phyloP scores from a whole-genome alignment of 1,139 yeast species.

The Saccharomycopsis phalli region DNA sequence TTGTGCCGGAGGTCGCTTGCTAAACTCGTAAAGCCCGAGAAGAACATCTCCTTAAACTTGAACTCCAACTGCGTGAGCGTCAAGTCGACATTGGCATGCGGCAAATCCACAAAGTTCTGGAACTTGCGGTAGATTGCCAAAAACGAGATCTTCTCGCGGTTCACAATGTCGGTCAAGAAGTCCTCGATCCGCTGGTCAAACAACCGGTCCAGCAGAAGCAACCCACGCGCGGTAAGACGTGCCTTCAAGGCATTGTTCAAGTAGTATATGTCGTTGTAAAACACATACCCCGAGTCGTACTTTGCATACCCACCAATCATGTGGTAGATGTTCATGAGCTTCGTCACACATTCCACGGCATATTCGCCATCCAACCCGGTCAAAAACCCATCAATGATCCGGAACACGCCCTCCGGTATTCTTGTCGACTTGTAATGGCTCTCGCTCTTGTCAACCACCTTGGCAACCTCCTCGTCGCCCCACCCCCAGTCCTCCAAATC shows the following conservation, averaged over 20 bases:
- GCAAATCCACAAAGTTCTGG: slow-evolving; percentile 14
- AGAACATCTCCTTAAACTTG: slow-evolving; percentile 20
- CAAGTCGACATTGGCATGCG: not conserved
- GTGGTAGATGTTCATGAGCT: slow-evolving; percentile 17
- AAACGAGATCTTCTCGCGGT: slow-evolving; percentile 17
- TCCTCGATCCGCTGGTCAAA: slow-evolving; percentile 16
- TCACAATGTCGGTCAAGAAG: slow-evolving; percentile 17
- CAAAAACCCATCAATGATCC: slow-evolving; percentile 8
- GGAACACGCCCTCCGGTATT: slow-evolving; percentile 16
- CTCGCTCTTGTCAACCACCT: not conserved
- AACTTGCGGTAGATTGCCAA: slow-evolving; percentile 19
- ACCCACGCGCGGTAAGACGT: not conserved
- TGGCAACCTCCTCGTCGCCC: slow-evolving; percentile 17
- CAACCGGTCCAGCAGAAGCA: slow-evolving; percentile 3
- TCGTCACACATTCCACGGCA: slow-evolving; percentile 6
- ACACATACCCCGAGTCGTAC: slow-evolving; percentile 19
- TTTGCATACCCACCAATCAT: slow-evolving; percentile 17
- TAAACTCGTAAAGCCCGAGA: slow-evolving; percentile 16
- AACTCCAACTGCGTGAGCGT: slow-evolving; percentile 19
- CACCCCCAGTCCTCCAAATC: slow-evolving; percentile 19
- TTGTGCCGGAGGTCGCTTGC: slow-evolving; percentile 10
- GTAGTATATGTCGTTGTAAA: slow-evolving; percentile 19
- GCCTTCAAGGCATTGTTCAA: slow-evolving; percentile 16
- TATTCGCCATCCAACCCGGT: slow-evolving; percentile 4
- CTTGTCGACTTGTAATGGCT: slow-evolving; percentile 11